These are phyloP conservation scores for Plantago lanceolata DNA, from an alignment of 305 asterid species.

Conservation along the genomic window DNA sequence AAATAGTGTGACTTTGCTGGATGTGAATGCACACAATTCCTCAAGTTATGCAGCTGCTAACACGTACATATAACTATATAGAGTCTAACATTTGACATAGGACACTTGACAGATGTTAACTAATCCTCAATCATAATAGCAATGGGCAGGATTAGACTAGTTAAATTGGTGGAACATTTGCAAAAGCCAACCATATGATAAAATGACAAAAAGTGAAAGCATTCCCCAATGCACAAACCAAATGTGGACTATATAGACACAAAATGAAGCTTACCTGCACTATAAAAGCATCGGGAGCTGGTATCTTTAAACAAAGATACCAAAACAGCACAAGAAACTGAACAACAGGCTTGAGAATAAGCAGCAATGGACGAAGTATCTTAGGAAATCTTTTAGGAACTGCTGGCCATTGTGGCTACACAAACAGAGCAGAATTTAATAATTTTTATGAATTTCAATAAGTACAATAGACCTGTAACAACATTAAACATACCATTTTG, in stretches of 20 bases:
- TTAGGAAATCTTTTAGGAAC: constrained; percentile 53
- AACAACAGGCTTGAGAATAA: constrained; percentile 65
- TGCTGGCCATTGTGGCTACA: constrained; percentile 74
- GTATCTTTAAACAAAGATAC: constrained; percentile 76
- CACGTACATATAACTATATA: constrained; percentile 8
- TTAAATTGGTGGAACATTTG: constrained; percentile 1
- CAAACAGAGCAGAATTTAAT: constrained; percentile 28
- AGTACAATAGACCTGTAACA: constrained; percentile 20
- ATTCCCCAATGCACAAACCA: neutral
- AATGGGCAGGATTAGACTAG: neutral
- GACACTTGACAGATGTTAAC: neutral
- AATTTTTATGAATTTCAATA: constrained; percentile 8
- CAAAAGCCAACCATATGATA: constrained; percentile 14
- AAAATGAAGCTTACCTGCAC: constrained; percentile 66
- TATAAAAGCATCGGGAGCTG: constrained; percentile 77
- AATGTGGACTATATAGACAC: constrained; percentile 7
- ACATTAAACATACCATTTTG: constrained; percentile 52
- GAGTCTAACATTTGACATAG: neutral
- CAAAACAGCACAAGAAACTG: constrained; percentile 82
- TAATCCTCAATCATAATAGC: neutral
- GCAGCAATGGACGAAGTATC: constrained; percentile 69
- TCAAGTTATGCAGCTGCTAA: neutral
- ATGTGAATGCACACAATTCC: neutral
- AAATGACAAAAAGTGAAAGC: neutral
- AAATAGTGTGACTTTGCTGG: neutral